Evolutionary conservation across 2,329 filamentous ascomycete species (phyloP).

Genomic region (Monosporascus sp.): DNA sequence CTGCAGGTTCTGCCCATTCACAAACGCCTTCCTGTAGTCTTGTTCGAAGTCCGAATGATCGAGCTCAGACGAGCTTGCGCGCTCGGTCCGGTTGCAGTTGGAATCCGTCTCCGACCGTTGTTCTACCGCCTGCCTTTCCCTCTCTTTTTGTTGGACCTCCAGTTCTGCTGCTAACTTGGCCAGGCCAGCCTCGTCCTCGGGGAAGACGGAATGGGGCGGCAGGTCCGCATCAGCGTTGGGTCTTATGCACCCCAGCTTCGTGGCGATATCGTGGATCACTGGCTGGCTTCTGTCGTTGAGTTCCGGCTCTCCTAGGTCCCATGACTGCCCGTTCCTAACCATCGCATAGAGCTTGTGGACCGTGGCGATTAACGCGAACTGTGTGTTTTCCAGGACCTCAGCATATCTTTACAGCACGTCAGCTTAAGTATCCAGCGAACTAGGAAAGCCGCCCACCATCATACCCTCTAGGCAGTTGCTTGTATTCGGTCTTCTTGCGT

Average conservation of each 20-base stretch:
- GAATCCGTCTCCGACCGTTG: slow-evolving; percentile 32
- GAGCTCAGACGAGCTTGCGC: slow-evolving; percentile 49
- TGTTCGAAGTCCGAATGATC: slow-evolving; percentile 52
- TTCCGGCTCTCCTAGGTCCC: slow-evolving; percentile 59
- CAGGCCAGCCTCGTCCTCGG: slow-evolving; percentile 56
- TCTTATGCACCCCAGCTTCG: slow-evolving; percentile 59
- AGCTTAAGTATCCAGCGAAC: slow-evolving; percentile 1
- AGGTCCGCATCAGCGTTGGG: slow-evolving; percentile 57
- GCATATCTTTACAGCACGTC: slow-evolving; percentile 43
- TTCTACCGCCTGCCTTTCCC: slow-evolving; percentile 26
- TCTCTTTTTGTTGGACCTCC: slow-evolving; percentile 39
- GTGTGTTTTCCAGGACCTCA: slow-evolving; percentile 60
- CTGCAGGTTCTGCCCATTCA: slow-evolving; percentile 37
- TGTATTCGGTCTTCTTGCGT: slow-evolving; percentile 64
- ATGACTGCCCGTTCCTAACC: slow-evolving; percentile 52
- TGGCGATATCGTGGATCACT: slow-evolving; percentile 60
- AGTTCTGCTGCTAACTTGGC: slow-evolving; percentile 52
- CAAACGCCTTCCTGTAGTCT: slow-evolving; percentile 47
- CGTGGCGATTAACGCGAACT: slow-evolving; percentile 59
- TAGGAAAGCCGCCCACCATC: slow-evolving; percentile 13
- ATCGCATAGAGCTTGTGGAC: slow-evolving; percentile 62
- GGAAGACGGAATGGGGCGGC: slow-evolving; percentile 53
- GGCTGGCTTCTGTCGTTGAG: slow-evolving; percentile 59
- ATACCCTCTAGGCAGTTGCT: slow-evolving; percentile 59
- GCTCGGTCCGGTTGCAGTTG: slow-evolving; percentile 35